A percentile compares a stretch with the other conserved stretches of the same genome.
These are phyloP conservation scores for Candida vartiovaarae DNA, from an alignment of 805 yeast genomes.

Conservation along the genomic window DNA sequence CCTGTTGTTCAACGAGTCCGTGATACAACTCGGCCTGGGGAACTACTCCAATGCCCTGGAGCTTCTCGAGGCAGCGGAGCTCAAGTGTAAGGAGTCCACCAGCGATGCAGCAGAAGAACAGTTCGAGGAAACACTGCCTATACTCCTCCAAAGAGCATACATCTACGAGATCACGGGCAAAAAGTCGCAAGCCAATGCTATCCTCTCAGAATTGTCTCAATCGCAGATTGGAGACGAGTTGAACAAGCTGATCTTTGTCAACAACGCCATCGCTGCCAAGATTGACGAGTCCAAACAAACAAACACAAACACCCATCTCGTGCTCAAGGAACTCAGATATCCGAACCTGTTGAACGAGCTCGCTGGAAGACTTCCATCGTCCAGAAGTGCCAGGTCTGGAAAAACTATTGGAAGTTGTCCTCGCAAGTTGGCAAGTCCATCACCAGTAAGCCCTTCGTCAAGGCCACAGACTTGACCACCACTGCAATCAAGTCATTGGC, in stretches of 20 bases:
- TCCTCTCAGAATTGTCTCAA: conserved; percentile 29
- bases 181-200: conserved; percentile 26
- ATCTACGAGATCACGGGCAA: conserved; percentile 39
- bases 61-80: conserved; percentile 38
- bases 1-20: conserved; percentile 55
- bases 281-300: background rate
- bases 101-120: conserved; percentile 36
- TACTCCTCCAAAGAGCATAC: conserved; percentile 53
- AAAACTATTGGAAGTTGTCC: conserved; percentile 19
- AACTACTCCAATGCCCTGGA: conserved; percentile 34
- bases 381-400: conserved; percentile 14
- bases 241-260: conserved; percentile 24
- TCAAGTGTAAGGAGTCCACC: conserved; percentile 33
- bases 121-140: conserved; percentile 49
- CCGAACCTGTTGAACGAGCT: conserved; percentile 18
- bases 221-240: conserved; percentile 22
- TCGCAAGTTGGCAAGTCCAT: conserved; percentile 13
- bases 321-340: conserved; percentile 28
- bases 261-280: conserved; percentile 22
- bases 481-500: conserved; percentile 8
- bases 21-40: conserved; percentile 41
- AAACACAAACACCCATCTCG: conserved; percentile 15
- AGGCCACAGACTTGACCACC: conserved; percentile 10
- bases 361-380: conserved; percentile 18
- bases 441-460: background rate